Evolutionary conservation across 2,329 filamentous ascomycete species (phyloP), one percentile per base, ranked within the genome.

Genomic region (Beauveria varroae): DNA sequence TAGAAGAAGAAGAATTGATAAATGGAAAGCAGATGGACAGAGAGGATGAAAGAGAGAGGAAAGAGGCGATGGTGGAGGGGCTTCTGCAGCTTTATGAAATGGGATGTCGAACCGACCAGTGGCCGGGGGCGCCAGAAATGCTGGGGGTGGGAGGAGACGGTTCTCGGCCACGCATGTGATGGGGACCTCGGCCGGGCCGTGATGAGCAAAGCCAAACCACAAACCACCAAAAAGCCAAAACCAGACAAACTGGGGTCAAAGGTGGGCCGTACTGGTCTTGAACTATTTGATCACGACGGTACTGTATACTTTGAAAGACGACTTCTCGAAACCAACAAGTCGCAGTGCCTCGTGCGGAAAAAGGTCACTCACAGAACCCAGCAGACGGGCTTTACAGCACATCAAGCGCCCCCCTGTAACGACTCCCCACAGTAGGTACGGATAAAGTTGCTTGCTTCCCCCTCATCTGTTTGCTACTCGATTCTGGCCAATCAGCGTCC

Each of bases 151-250:
- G 44, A 22, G 10, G n/a, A 46, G n/a, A 46, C n/a, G 20, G 44
- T 20, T 24, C 43, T 59, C 56, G 55, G 40, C 14, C 34, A 66
- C 64, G 69, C 67, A 72, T 72, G 70, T 71, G 70, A 72, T 69
- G 68, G 61, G 66, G 65, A 63, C 70, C 70, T 72, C 70, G 69
- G 70, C 66, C 65, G 56, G 69, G 68, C 66, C 65, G 56, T 57
- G 18, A 20, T n/a, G 46, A 16, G 14, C 52, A 43, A 26, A 18
- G n/a, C 28, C 28, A 40, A 53, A 53, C 30, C 34, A 30, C 24
- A 60, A 20, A 20, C 41, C 41, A 20, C 34, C 5, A 43, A 43
- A 43, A 43, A 43, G n/a, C 16, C n/a, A 43, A 20, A 43, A 20
- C 10, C 41, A 43, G 2, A 43, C 41, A 20, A 18, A 18, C 3